Evolutionary conservation across 2,329 filamentous ascomycete species (phyloP), one percentile per base, ranked within the genome.

Genomic region (Sclerotinia spermophila): DNA sequence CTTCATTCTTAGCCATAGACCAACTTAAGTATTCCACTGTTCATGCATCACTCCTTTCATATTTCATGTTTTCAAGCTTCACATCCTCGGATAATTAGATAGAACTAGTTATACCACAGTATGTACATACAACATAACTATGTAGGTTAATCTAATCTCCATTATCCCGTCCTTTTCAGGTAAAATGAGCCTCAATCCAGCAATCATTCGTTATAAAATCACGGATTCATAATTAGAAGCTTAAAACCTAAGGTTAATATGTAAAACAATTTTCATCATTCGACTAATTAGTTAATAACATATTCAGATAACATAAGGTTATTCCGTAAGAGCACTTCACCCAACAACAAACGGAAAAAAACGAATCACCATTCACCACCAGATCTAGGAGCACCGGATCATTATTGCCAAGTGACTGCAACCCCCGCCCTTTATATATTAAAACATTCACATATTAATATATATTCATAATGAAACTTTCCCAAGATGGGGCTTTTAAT

Each of bases 351-450:
- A 17, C n/a, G 13, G 3, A 53, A 40, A 19, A 17, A 56, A 19
- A 15, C 38, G 7, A n/a, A 40, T 2, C 15, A 61, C 5, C 38
- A 45, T 45, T 45, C 40, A 62, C 27, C 40, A 62, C 27, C 40
- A 21, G 13, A 5, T 19, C 17, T 19, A 1, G 48, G 17, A 42
- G 19, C 35, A 21, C 30, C 15, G 48, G 17, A 42, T 30, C 35
- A 21, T 44, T 7, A 42, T 61, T 61, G 58, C 64, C 64, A 67
- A 56, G 48, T 67, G 48, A 40, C 64, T 42, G n/a, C 7, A 8
- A 42, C 21, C 21, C 64, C 33, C 35, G 24, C 33, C 30, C 19
- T 67, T 42, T 11, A 59, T 44, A 24, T 33, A 67, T 44, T 59
- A 67, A 67, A 44, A 58, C 53, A 58, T 27, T n/a, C 30, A 59